Base-by-base conservation (phyloP, 2,329 filamentous ascomycete genomes). In the Stenocarpella maydis region DNA sequence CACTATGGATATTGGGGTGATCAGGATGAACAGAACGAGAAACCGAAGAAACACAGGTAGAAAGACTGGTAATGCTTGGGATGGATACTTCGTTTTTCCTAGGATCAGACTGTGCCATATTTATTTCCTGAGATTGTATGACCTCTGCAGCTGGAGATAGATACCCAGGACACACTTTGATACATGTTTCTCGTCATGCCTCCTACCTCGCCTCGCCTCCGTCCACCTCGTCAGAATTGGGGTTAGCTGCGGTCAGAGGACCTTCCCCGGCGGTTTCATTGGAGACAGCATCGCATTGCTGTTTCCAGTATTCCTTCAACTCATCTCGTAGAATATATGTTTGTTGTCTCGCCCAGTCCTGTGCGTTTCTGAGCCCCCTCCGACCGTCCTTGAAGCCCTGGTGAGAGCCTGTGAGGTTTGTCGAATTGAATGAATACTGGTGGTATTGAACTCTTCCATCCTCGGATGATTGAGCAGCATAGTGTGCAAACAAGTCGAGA, bases 401-500 rank as follows among this genome's bases (percentile, higher is more conserved):
- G 31, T 73, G 61, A 45, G 72, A 73, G 37, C 34, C n/a, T 12
- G n/a, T 49, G 2, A 76, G n/a, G 28, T 72, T 71, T 4, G 61
- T 69, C 7, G 71, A 73, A 9, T 24, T 37, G 54, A 73, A 34
- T 19, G 28, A 69, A 49, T 73, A 74, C 65, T 77, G 74, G 71
- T 76, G 73, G 54, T 76, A 76, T 54, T 74, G 5, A 6, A 73
- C 9, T 8, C 43, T 66, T 24, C 72, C 74, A 10, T 73, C 61
- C 17, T 65, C 47, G 26, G 49, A 10, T 3, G 73, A 47, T n/a
- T 3, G 15, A 1, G 61, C 52, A 17, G 76, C 70, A 55, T 78
- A 75, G 24, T 79, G 76, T 0, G 76, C 74, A n/a, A 60, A 78
- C 9, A 75, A 50, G 58, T 75, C 71, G 39, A 78, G 41, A 19